Evolutionary conservation across 129 eudicot genomes (phyloP).

Genomic region (Tagetes patula): DNA sequence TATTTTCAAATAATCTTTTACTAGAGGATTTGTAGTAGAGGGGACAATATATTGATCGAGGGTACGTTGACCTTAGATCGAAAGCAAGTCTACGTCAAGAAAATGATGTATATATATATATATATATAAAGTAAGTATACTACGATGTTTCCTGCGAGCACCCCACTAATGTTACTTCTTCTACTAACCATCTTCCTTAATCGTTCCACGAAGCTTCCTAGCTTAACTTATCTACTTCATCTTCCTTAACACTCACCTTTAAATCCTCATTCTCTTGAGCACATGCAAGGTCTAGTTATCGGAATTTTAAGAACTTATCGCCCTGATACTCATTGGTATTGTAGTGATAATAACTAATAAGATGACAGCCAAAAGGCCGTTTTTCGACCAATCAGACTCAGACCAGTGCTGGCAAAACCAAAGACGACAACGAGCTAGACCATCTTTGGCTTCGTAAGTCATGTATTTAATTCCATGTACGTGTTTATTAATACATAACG

Average conservation of each 20-base stretch:
- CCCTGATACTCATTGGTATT: too few relatives aligned
- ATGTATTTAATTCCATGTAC: neutral
- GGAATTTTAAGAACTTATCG: neutral
- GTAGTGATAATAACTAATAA: neutral
- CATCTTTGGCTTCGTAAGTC: constrained; percentile 77
- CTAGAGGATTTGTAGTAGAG: neutral
- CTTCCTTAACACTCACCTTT: constrained; percentile 1
- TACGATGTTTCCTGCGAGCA: neutral
- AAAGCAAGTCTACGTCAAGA: constrained; percentile 22
- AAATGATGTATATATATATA: neutral
- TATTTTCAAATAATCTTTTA: neutral
- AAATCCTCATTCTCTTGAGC: neutral
- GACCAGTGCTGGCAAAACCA: constrained; percentile 45
- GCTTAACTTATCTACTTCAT: neutral
- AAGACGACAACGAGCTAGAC: constrained; percentile 51
- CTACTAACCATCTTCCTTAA: constrained; percentile 28
- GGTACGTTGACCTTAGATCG: constrained; percentile 20
- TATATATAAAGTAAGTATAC: too few relatives aligned
- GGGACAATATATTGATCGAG: neutral
- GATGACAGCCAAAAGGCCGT: constrained; percentile 62
- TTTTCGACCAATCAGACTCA: constrained; percentile 27
- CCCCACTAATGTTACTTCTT: neutral
- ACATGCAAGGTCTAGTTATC: neutral
- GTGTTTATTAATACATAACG: neutral
- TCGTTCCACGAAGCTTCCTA: constrained; percentile 37